A percentile compares a stretch with the other conserved stretches of the same genome.
Evolutionary conservation across 192 early-diverging fungal species (phyloP).

Genomic region (Radiomyces spectabilis): DNA sequence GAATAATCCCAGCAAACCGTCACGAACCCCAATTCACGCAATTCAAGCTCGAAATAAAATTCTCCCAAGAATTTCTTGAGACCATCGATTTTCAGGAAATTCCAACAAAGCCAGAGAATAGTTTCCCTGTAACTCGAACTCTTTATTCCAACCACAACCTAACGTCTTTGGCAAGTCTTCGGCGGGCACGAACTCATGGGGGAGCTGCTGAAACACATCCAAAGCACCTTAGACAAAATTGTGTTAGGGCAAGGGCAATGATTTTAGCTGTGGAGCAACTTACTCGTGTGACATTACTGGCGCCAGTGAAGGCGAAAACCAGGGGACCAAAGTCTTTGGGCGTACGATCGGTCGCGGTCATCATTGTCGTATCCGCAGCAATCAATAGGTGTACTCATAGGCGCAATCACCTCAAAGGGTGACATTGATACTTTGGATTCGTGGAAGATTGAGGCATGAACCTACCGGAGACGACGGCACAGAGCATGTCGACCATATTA

Average conservation of each 20-base stretch:
- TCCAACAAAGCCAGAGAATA: no score
- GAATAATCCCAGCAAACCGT: no score
- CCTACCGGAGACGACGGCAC: not conserved
- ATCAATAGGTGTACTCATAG: not conserved
- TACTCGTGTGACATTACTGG: constrained; percentile 81
- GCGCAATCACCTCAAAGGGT: not conserved
- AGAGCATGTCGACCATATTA: no score
- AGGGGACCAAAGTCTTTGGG: constrained; percentile 85
- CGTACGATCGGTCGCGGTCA: no score
- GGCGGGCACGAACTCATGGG: constrained; percentile 81
- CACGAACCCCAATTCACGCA: no score
- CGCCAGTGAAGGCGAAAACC: constrained; percentile 85
- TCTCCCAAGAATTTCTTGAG: no score
- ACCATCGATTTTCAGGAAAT: no score
- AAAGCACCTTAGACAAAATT: constrained; percentile 78
- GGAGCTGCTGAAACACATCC: constrained; percentile 84
- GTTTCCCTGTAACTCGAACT: no score
- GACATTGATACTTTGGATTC: not conserved
- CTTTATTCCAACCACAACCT: no score
- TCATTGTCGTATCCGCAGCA: not conserved
- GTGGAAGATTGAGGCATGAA: not conserved
- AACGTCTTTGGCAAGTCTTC: constrained; percentile 55
- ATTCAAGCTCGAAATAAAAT: no score
- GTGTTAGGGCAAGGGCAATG: not conserved
- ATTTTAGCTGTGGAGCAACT: not conserved